phyloP scores from a whole-genome alignment of 805 yeast genomes.

The Maudiozyma bulderi region DNA sequence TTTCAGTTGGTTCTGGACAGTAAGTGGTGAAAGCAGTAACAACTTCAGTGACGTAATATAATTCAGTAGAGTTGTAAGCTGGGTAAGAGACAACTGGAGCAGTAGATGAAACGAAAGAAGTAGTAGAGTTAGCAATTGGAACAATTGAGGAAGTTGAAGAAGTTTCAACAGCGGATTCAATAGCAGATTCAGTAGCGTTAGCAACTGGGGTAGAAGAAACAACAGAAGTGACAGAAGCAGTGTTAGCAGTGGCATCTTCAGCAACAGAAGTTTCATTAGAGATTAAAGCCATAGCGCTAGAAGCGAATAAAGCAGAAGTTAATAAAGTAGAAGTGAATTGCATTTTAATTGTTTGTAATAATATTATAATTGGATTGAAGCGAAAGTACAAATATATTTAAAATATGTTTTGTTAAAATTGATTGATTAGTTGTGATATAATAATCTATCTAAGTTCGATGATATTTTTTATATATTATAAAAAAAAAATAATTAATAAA shows the following conservation, averaged over 20 bases:
- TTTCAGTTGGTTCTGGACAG: conserved; percentile 69
- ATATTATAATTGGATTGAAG: background rate
- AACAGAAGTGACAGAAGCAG: background rate
- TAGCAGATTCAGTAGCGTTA: background rate
- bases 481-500: background rate
- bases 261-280: conserved; percentile 2
- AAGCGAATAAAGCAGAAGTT: conserved; percentile 4
- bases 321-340: conserved; percentile 3
- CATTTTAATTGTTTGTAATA: background rate
- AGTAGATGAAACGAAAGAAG: background rate
- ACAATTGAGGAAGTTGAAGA: background rate
- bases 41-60: conserved; percentile 28
- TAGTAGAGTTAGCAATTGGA: background rate
- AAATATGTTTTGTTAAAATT: background rate
- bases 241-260: background rate
- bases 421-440: background rate
- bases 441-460: background rate
- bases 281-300: conserved; percentile 4
- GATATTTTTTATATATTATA: background rate
- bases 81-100: background rate
- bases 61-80: conserved; percentile 1
- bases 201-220: background rate
- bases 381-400: background rate
- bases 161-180: background rate
- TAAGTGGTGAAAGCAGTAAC: conserved; percentile 70